Base-by-base conservation (phyloP, 352 stramenopile species). In the Pythium periplocum region DNA sequence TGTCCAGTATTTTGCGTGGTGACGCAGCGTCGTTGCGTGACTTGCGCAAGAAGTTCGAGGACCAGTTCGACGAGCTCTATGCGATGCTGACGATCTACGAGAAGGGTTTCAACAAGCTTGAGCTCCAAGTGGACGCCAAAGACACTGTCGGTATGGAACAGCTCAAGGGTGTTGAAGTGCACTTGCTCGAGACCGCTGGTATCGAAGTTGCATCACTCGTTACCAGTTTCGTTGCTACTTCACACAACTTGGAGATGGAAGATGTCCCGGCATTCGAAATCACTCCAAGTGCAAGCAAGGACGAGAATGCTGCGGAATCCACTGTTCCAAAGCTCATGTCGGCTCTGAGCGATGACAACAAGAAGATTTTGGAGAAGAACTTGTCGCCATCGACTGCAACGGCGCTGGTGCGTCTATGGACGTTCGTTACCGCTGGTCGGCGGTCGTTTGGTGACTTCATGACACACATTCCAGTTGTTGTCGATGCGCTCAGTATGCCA, bases 21-120 rank as follows among this genome's bases (percentile, higher is more conserved):
- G 83, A 91, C 56, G 79, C 81, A n/a, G 68, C 69, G 3, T 86
- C 77, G 36, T 49, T 89, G 12, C 80, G 78, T 17, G 81, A 91
- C 45, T 44, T 90, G 32, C 71, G 74, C 12, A 83, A 81, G 61
- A 71, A 63, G 40, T 94, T 94, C 41, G 83, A 94, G 56, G 79
- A 90, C 45, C 65, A 59, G 2, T 90, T 94, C 37, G 79, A 94
- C 63, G 76, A 87, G 34, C 59, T 73, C 6, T 59, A 80, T 8
- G 53, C 67, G 32, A 68, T 68, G 37, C 54, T 94, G 12, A 17
- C 73, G 11, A 45, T 86, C 35, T 64, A 79, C 11, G 77, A 90
- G 45, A 90, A 90, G 49, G 79, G 75, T 0, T 73, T 78, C 42
- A 75, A 78, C 62, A 94, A 94, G 57, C 63, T 94, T 4, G 66